These are phyloP conservation scores for Conoideocrella luteorostrata DNA, from an alignment of 2,329 filamentous ascomycete species.

Conservation along the genomic window DNA sequence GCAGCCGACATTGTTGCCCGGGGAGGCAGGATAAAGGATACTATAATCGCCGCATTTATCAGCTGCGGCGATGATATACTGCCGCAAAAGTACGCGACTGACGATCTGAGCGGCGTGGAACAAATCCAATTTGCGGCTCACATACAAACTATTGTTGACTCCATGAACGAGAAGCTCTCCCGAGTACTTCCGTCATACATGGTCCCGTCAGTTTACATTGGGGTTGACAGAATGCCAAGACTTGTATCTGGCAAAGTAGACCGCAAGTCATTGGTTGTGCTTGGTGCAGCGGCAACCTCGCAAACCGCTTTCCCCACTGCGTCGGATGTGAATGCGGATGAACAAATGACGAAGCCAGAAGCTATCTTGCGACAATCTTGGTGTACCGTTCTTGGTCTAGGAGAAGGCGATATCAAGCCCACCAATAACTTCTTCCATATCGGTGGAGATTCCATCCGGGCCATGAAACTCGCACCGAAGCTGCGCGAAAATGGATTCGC, in stretches of 20 bases:
- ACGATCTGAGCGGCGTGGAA: neutral
- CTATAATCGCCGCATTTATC: conserved; percentile 2
- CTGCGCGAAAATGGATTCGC: neutral
- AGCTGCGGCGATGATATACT: neutral
- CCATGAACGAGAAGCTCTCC: neutral
- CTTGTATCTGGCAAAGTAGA: conserved; percentile 1
- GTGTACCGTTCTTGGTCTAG: neutral
- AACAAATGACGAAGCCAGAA: neutral
- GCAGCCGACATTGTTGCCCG: neutral
- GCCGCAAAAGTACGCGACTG: too few species aligned
- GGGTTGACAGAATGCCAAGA: conserved; percentile 1
- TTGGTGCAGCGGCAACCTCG: too few species aligned
- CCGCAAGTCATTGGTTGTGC: neutral
- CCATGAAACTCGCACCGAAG: conserved; percentile 5
- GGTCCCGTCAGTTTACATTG: conserved; percentile 3
- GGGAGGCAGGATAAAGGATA: neutral
- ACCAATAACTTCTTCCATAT: conserved; percentile 5
- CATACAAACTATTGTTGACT: neutral
- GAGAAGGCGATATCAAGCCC: neutral
- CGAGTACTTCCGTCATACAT: neutral
- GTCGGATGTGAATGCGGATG: neutral
- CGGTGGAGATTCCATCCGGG: conserved; percentile 3
- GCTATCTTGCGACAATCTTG: neutral
- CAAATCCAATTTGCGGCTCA: neutral
- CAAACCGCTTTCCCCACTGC: neutral